phyloP scores from a whole-genome alignment of 2,329 filamentous ascomycete genomes.

The Penicillium sp. region DNA sequence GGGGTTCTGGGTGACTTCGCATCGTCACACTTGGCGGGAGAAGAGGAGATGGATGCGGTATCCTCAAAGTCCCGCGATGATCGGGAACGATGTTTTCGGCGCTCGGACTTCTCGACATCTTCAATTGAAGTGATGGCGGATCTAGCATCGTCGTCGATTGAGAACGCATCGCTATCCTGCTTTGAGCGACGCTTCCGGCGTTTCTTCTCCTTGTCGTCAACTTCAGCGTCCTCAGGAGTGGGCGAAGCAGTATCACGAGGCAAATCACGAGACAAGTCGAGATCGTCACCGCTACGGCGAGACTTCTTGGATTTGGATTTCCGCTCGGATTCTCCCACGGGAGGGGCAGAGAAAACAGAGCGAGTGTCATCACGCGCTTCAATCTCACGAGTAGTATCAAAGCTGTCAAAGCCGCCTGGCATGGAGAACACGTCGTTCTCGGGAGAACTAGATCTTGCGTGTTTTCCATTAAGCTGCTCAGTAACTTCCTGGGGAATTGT shows the following conservation, averaged over 20 bases:
- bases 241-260: constrained; percentile 1
- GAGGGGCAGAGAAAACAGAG: constrained; percentile 17
- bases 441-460: constrained; percentile 14
- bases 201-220: constrained; percentile 24
- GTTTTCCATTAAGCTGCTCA: constrained; percentile 24
- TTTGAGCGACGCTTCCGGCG: constrained; percentile 29
- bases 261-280: constrained; percentile 18
- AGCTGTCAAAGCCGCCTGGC: constrained; percentile 32
- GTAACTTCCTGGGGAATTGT: constrained; percentile 27
- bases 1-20: constrained; percentile 14
- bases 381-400: constrained; percentile 7
- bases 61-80: constrained; percentile 33
- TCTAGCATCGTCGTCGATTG: constrained; percentile 2
- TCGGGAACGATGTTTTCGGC: constrained; percentile 12
- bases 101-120: constrained; percentile 14
- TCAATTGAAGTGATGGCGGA: constrained; percentile 1
- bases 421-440: constrained; percentile 29
- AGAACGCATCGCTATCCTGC: constrained; percentile 20
- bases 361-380: constrained; percentile 10
- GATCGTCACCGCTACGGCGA: constrained; percentile 21
- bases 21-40: constrained; percentile 32
- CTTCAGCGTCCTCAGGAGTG: constrained; percentile 6
- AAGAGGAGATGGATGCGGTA: constrained; percentile 34
- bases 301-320: constrained; percentile 17
- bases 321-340: constrained; percentile 5